A percentile compares a stretch with the other conserved stretches of the same genome.
Evolutionary conservation across 2,329 filamentous ascomycete genomes (phyloP).

Genomic region (Alternaria tenuissima): DNA sequence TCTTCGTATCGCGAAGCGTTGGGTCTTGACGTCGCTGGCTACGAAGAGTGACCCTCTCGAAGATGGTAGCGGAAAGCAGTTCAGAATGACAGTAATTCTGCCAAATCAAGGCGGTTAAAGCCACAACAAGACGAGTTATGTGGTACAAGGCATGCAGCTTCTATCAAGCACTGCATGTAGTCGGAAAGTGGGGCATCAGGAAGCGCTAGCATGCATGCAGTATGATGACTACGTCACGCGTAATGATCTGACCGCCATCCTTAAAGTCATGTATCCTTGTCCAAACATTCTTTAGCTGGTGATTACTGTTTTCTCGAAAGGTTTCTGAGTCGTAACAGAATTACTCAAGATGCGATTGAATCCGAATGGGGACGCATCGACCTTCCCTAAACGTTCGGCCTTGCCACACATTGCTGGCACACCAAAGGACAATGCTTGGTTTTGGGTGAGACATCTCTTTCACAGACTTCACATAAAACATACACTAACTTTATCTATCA

Average conservation of each 20-base stretch:
- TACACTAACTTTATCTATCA: background rate
- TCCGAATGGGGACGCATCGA: slow-evolving; percentile 26
- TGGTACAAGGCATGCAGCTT: background rate
- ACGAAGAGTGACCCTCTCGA: too few relatives aligned
- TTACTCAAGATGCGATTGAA: slow-evolving; percentile 27
- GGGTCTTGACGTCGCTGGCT: too few relatives aligned
- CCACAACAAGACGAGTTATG: background rate
- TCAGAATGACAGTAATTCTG: background rate
- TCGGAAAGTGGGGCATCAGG: slow-evolving; percentile 5
- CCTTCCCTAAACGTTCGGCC: slow-evolving; percentile 31
- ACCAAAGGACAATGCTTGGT: slow-evolving; percentile 32
- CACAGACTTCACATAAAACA: background rate
- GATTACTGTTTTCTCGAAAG: background rate
- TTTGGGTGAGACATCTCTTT: slow-evolving; percentile 19
- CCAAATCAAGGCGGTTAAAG: background rate
- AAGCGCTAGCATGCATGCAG: background rate
- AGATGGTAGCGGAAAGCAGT: too few relatives aligned
- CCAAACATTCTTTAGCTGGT: background rate
- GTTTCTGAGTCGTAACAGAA: background rate
- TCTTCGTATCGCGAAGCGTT: too few relatives aligned
- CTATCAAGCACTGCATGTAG: slow-evolving; percentile 3
- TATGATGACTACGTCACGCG: slow-evolving; percentile 9
- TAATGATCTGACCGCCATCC: background rate
- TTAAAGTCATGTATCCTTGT: background rate
- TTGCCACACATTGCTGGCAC: slow-evolving; percentile 34